Conservation (phyloP, 768 basidiomycete species). For the Leccinum barrowsii region DNA sequence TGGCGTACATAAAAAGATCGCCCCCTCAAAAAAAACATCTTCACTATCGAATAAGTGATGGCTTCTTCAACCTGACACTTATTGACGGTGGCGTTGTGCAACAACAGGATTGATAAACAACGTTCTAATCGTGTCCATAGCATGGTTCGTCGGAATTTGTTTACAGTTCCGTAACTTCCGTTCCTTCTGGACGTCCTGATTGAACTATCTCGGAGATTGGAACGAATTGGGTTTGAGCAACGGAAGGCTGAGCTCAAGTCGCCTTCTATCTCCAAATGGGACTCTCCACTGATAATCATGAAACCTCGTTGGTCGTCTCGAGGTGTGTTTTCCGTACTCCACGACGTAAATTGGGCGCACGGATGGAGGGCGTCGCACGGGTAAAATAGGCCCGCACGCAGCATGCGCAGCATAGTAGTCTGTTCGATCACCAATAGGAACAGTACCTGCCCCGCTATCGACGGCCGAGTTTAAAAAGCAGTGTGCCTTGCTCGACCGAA, state of each 20-base stretch:
- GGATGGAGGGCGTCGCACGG: slow-evolving; percentile 1
- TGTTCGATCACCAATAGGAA: slow-evolving; percentile 5
- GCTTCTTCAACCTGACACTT: slow-evolving; percentile 7
- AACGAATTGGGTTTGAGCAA: slow-evolving; percentile 23
- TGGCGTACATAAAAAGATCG: slow-evolving; percentile 16
- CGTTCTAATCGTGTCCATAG: slow-evolving; percentile 10
- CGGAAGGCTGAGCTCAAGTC: slow-evolving; percentile 12
- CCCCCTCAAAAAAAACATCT: slow-evolving; percentile 6
- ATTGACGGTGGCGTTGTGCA: slow-evolving; percentile 26
- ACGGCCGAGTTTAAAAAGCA: neutral
- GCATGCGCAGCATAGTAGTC: neutral
- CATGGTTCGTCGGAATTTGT: slow-evolving; percentile 20
- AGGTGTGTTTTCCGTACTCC: slow-evolving; percentile 2
- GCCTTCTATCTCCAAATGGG: slow-evolving; percentile 25
- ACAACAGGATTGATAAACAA: slow-evolving; percentile 14
- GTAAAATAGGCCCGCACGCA: neutral
- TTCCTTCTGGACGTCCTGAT: slow-evolving; percentile 5
- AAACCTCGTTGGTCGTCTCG: slow-evolving; percentile 7
- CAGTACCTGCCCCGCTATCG: neutral
- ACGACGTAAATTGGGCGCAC: slow-evolving; percentile 23
- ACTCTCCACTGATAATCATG: neutral
- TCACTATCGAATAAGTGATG: neutral
- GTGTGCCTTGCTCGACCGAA: slow-evolving; percentile 2
- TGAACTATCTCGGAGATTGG: slow-evolving; percentile 25
- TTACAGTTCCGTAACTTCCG: slow-evolving; percentile 7